These are phyloP conservation scores for Pythium guiyangense DNA, from an alignment of 352 stramenopile genomes.

Conservation along the genomic window DNA sequence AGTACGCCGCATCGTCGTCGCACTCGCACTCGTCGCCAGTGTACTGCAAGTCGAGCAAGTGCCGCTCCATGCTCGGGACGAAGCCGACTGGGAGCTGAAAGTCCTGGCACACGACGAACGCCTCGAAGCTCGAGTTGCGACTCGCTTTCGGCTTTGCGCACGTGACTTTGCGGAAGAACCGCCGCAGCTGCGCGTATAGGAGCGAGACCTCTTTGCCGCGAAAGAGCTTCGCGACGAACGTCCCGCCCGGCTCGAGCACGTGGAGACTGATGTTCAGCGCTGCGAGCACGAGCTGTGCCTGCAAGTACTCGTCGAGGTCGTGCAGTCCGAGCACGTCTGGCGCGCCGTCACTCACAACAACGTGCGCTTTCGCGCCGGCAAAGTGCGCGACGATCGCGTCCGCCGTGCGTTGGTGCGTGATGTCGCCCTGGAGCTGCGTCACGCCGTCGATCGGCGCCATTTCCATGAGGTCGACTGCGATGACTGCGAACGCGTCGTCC, in stretches of 20 bases:
- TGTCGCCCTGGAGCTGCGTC: constrained; percentile 74
- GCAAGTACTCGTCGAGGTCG: constrained; percentile 80
- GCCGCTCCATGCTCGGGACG: constrained; percentile 58
- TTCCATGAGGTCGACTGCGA: constrained; percentile 88
- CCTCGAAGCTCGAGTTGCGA: constrained; percentile 83
- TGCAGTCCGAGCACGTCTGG: constrained; percentile 94
- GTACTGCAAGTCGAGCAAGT: constrained; percentile 69
- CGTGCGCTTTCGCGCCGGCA: constrained; percentile 85
- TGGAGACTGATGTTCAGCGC: constrained; percentile 80
- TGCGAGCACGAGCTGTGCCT: constrained; percentile 74
- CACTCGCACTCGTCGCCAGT: constrained; percentile 29
- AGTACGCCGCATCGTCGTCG: constrained; percentile 13
- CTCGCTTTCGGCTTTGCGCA: constrained; percentile 84
- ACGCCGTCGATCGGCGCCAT: constrained; percentile 95
- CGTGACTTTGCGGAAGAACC: constrained; percentile 67
- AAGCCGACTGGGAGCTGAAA: constrained; percentile 51
- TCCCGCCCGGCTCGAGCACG: constrained; percentile 61
- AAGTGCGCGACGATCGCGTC: constrained; percentile 72
- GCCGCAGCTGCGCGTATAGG: constrained; percentile 62
- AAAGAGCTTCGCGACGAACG: constrained; percentile 86
- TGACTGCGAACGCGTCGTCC: constrained; percentile 30
- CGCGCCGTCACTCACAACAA: constrained; percentile 99
- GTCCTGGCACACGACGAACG: constrained; percentile 72
- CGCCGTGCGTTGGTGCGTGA: constrained; percentile 72
- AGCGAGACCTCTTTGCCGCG: constrained; percentile 75